Conservation (phyloP, 106 monocot species). For the Allium fistulosum region DNA sequence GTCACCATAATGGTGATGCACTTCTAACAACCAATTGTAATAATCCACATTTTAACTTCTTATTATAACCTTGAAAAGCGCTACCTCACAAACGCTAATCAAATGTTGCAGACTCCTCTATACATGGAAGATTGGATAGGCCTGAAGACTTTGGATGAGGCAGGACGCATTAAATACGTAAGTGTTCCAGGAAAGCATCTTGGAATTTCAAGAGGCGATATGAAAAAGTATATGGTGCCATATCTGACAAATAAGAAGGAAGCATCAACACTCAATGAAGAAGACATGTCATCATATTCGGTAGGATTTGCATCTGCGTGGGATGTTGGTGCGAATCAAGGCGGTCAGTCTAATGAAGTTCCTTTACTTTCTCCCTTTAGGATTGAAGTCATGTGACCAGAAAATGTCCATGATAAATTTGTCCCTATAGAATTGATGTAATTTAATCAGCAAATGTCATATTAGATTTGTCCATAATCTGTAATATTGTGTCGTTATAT, state of each 20-base stretch:
- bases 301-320: conserved; percentile 8
- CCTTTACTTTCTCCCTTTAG: conserved; percentile 8
- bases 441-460: too few species aligned
- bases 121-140: conserved; percentile 92
- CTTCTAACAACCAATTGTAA: too few species aligned
- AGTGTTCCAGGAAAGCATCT: conserved; percentile 63
- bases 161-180: conserved; percentile 50
- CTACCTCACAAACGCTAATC: too few species aligned
- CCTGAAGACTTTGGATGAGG: conserved; percentile 65
- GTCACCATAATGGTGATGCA: too few species aligned
- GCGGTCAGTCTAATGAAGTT: neutral
- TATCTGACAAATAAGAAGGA: conserved; percentile 28
- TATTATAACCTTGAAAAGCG: too few species aligned
- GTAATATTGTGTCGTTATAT: too few species aligned
- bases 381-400: neutral
- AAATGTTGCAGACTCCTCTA: conserved; percentile 45
- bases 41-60: too few species aligned
- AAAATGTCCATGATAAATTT: too few species aligned
- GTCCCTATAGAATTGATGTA: too few species aligned
- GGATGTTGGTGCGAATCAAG: neutral
- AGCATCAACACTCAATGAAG: neutral
- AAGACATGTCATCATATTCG: neutral
- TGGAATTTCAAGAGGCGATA: conserved; percentile 60
- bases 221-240: conserved; percentile 64
- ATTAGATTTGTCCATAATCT: too few species aligned